Base-by-base conservation (phyloP, 2,329 filamentous ascomycete species). In the Paracorniculantispora psalliotae region DNA sequence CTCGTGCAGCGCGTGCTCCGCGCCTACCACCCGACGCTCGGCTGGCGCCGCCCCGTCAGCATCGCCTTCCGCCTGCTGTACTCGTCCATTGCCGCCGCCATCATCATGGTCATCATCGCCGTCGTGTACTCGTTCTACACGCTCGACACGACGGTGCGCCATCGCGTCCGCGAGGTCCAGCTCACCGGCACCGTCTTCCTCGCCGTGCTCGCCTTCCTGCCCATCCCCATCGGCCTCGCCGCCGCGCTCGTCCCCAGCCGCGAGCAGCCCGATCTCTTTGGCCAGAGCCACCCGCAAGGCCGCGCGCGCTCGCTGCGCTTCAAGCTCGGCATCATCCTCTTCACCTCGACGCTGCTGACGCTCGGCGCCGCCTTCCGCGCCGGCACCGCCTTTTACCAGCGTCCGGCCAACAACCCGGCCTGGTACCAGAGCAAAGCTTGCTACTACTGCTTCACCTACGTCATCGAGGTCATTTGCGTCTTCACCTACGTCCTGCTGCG, bases 371-470 rank as follows among this genome's bases (percentile, higher is more conserved):
- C 77, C 17, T 92, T 91, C 74, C 82, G 90, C 37, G 77, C 83
- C 30, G 88, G 80, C 17, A 82, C 81, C 1, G 74, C 69, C 28
- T 91, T 80, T 71, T 76, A 77, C 58, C 68, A 77, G 0, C 80
- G 79, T 28, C 83, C 78, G 3, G 65, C 67, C 59, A 75, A 47
- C 12, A 44, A 83, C 59, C 85, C 89, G 2, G 86, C 86, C 5
- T 89, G 86, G 81, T 93, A 87, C 69, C 82, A 91, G 66, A 77
- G 77, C 67, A 89, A 87, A 69, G 82, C 85, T 1, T 84, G 82
- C 66, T 96, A 91, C 76, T 96, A 94, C 75, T 74, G 85, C 68
- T 90, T 94, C 76, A 89, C 90, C 74, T 96, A 90, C 68, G 77
- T 76, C 17, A 78, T 92, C 39, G 92, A 96, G 72, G 75, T 92